Base-by-base conservation (phyloP, 2,329 filamentous ascomycete species). In the Penicillium palitans region DNA sequence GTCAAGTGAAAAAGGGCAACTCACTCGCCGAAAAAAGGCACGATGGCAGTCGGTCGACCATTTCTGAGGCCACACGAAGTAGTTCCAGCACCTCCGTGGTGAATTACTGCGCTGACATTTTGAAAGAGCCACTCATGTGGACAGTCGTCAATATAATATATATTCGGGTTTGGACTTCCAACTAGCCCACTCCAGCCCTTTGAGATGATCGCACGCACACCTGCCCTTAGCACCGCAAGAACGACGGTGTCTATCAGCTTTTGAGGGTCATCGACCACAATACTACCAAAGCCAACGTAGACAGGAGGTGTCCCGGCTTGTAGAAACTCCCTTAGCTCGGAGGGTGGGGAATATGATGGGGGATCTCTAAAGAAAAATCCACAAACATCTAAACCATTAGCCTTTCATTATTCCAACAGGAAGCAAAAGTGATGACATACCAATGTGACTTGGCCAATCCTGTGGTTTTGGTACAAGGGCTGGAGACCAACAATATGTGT, bases 71-170 rank as follows among this genome's bases (percentile, higher is more conserved):
- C 83, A 39, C 78, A 80, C 1, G 84, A 83, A 3, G 84, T 85
- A 0, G 83, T 86, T 4, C 84, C 84, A 15, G 84, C 84, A 8
- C 84, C 84, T 21, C 84, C 84, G 52, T 87, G 83, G 59, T 87
- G 84, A 0, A 86, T 77, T 0, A 86, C 83, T 15, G 77, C 79
- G 0, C 80, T 76, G 2, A 86, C 83, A 17, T 78, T 76, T 59
- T 83, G 77, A 61, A 86, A 86, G 0, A 86, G 74, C 84, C 83
- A 86, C 57, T 85, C 81, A 53, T 85, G 83, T 1, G 83, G 84
- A 53, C 79, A 81, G 59, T 86, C 82, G 4, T 77, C 83, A 5
- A 86, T 70, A 62, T 80, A 81, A 58, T 81, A 80, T 9, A 84
- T 72, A 40, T 76, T 72, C 4, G 62, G 59, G 42, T 62, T 65